These are phyloP conservation scores for Tricholoma bakamatsutake DNA, from an alignment of 768 basidiomycete species.

Conservation along the genomic window DNA sequence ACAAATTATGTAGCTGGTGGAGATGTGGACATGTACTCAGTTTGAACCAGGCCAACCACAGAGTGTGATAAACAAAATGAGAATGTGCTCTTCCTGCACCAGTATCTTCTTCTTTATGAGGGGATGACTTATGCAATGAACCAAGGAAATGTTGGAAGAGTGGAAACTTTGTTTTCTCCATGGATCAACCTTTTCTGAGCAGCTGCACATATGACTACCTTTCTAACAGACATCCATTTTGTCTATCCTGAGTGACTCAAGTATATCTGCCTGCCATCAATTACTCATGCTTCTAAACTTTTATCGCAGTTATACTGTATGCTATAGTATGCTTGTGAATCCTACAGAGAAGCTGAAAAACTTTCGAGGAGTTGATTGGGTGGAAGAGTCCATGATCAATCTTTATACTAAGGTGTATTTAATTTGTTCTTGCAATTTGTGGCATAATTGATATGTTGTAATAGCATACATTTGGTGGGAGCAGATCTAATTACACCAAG, in stretches of 20 bases:
- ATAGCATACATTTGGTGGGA: constrained; percentile 26
- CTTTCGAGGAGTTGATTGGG: constrained; percentile 32
- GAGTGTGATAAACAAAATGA: constrained; percentile 25
- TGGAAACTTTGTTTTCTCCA: constrained; percentile 6
- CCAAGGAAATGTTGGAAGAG: constrained; percentile 8
- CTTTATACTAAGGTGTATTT: constrained; percentile 31
- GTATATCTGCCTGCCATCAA: background rate
- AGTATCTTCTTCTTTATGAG: constrained; percentile 32
- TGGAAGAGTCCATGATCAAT: constrained; percentile 31
- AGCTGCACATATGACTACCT: constrained; percentile 4
- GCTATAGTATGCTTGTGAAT: constrained; percentile 26
- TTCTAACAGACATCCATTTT: constrained; percentile 4
- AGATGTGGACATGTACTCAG: background rate
- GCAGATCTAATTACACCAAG: constrained; percentile 25
- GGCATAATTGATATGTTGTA: background rate
- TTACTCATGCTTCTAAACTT: background rate
- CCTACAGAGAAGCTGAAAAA: constrained; percentile 23
- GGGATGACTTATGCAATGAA: constrained; percentile 24
- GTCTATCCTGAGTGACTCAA: constrained; percentile 2
- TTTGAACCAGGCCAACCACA: background rate
- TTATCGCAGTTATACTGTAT: constrained; percentile 14
- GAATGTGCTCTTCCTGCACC: constrained; percentile 24
- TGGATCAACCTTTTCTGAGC: constrained; percentile 8
- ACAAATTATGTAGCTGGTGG: constrained; percentile 12
- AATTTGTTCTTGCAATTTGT: background rate